Percentiles rank a stretch among this genome's conserved stretches.
Evolutionary conservation across 805 yeast species (phyloP).

Genomic region (Kodamaea neixiangensis): DNA sequence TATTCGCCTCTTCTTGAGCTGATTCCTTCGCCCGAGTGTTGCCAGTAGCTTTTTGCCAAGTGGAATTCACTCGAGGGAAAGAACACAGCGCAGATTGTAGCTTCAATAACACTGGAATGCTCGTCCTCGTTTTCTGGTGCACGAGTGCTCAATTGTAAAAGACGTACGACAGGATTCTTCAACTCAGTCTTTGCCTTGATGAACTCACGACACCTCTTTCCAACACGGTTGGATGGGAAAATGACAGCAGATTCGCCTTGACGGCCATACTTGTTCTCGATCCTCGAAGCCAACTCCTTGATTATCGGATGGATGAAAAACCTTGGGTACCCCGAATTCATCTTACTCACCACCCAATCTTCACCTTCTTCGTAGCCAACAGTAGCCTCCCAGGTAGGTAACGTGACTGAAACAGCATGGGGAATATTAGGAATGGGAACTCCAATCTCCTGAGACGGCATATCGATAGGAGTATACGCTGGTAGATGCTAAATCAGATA

Average conservation of each 20-base stretch:
- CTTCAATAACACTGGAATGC: slow-evolving; percentile 58
- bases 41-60: slow-evolving; percentile 90
- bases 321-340: slow-evolving; percentile 90
- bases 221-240: slow-evolving; percentile 76
- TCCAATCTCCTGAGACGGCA: slow-evolving; percentile 59
- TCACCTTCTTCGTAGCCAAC: slow-evolving; percentile 93
- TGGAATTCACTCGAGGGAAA: slow-evolving; percentile 60
- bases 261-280: slow-evolving; percentile 74
- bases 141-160: slow-evolving; percentile 72
- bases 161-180: slow-evolving; percentile 43
- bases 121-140: slow-evolving; percentile 64
- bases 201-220: slow-evolving; percentile 83
- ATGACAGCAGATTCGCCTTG: slow-evolving; percentile 74
- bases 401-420: slow-evolving; percentile 92
- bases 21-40: slow-evolving; percentile 95
- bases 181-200: slow-evolving; percentile 43
- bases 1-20: slow-evolving; percentile 90
- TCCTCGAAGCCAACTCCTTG: slow-evolving; percentile 51
- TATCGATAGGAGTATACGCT: background rate
- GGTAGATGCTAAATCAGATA: background rate
- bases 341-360: slow-evolving; percentile 70
- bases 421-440: slow-evolving; percentile 86
- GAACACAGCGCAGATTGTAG: slow-evolving; percentile 77
- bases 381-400: slow-evolving; percentile 94
- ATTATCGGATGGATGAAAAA: slow-evolving; percentile 69